A percentile compares a stretch with the other conserved stretches of the same genome.
Evolutionary conservation across 192 early-diverging fungal genomes (phyloP).

Genomic region (Spizellomyces punctatus): DNA sequence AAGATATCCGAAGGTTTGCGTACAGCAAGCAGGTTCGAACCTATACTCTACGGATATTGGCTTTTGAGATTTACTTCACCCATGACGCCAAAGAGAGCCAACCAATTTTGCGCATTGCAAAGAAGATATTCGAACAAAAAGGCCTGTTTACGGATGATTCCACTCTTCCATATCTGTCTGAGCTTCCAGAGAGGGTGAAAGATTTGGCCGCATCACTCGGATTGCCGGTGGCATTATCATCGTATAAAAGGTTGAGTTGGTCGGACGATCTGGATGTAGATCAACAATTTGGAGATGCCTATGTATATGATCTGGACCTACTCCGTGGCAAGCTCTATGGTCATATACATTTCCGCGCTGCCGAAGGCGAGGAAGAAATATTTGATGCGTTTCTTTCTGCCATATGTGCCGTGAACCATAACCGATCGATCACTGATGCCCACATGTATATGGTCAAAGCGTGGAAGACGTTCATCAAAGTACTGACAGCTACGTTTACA

Average conservation of each 20-base stretch:
- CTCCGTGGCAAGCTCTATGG: constrained; percentile 20
- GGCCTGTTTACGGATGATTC: constrained; percentile 26
- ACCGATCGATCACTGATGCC: constrained; percentile 35
- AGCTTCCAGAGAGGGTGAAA: not conserved
- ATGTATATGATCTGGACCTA: constrained; percentile 31
- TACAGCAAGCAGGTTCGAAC: constrained; percentile 17
- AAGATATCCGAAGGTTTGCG: constrained; percentile 15
- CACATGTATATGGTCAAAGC: constrained; percentile 24
- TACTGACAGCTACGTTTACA: not conserved
- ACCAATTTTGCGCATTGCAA: constrained; percentile 6
- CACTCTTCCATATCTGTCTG: constrained; percentile 5
- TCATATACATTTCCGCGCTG: not conserved
- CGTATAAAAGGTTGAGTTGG: constrained; percentile 16
- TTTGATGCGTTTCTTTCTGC: constrained; percentile 15
- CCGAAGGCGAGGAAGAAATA: constrained; percentile 8
- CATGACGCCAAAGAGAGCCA: constrained; percentile 1
- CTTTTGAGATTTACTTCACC: constrained; percentile 33
- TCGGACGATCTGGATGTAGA: constrained; percentile 29
- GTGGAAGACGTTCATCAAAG: constrained; percentile 34
- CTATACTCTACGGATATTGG: constrained; percentile 35
- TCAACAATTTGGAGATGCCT: constrained; percentile 27
- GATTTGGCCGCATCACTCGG: not conserved
- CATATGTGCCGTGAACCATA: constrained; percentile 24
- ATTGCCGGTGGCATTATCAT: constrained; percentile 19
- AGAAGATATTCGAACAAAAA: constrained; percentile 18